Conservation (phyloP, 2,329 filamentous ascomycete species). For the Monilinia aucupariae region DNA sequence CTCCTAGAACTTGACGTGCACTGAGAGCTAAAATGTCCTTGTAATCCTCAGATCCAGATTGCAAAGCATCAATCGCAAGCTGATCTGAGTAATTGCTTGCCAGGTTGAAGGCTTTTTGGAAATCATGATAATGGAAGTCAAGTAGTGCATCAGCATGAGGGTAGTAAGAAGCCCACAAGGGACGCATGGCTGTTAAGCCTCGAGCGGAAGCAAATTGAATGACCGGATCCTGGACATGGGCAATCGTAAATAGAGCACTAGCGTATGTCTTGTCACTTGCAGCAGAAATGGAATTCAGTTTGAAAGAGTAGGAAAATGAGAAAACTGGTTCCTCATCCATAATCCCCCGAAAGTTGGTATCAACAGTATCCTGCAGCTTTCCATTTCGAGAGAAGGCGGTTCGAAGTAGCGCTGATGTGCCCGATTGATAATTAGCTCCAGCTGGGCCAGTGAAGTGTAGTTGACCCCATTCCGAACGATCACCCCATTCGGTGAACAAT, state of each 20-base stretch:
- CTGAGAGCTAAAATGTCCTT: conserved; percentile 72
- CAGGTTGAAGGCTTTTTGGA: conserved; percentile 54
- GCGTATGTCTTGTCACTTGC: conserved; percentile 36
- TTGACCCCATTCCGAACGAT: conserved; percentile 79
- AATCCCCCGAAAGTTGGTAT: conserved; percentile 61
- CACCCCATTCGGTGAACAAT: conserved; percentile 66
- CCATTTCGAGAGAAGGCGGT: conserved; percentile 65
- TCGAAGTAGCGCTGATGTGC: conserved; percentile 60
- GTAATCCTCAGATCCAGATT: conserved; percentile 69
- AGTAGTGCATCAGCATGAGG: conserved; percentile 56
- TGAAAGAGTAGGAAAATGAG: conserved; percentile 66
- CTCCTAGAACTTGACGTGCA: conserved; percentile 74
- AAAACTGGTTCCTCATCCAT: conserved; percentile 78
- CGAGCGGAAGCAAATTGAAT: conserved; percentile 73
- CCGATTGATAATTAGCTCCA: conserved; percentile 63
- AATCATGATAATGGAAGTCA: conserved; percentile 71
- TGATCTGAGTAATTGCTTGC: conserved; percentile 70
- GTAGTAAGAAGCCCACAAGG: conserved; percentile 76
- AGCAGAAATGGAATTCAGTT: conserved; percentile 38
- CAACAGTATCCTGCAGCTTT: conserved; percentile 59
- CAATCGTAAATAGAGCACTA: conserved; percentile 67
- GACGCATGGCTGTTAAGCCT: conserved; percentile 71
- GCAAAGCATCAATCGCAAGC: conserved; percentile 63
- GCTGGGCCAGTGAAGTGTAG: conserved; percentile 69
- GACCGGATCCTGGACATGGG: conserved; percentile 71